Percentiles rank a stretch among this genome's conserved stretches.
These are phyloP conservation scores for Pseudocercospora fuligena DNA, from an alignment of 2,329 filamentous ascomycete species.

Conservation along the genomic window DNA sequence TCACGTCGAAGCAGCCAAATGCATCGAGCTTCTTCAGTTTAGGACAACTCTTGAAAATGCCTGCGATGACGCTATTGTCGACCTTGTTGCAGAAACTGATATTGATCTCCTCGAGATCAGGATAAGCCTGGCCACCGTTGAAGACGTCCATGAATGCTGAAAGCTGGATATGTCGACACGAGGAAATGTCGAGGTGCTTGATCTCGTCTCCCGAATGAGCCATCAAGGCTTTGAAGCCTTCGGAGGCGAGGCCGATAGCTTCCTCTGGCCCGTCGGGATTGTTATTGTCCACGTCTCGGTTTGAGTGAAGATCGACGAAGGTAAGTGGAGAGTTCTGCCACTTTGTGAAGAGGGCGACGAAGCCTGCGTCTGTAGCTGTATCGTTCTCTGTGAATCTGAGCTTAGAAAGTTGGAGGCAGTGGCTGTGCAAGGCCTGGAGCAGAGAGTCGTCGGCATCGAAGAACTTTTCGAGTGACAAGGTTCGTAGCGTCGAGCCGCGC, in stretches of 20 bases:
- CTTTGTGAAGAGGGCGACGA: constrained; percentile 70
- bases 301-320: constrained; percentile 76
- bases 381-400: constrained; percentile 81
- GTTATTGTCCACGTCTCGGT: constrained; percentile 74
- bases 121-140: constrained; percentile 65
- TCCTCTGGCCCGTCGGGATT: constrained; percentile 67
- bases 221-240: constrained; percentile 82
- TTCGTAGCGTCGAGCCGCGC: constrained; percentile 71
- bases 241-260: constrained; percentile 72
- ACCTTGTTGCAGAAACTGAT: constrained; percentile 62
- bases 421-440: constrained; percentile 70
- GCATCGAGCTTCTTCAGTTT: constrained; percentile 60
- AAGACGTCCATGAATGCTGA: constrained; percentile 78
- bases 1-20: constrained; percentile 67
- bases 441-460: constrained; percentile 69
- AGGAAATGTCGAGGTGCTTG: constrained; percentile 74
- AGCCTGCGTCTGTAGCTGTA: constrained; percentile 74
- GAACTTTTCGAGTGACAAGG: constrained; percentile 76
- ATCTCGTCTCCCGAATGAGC: constrained; percentile 73
- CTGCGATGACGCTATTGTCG: constrained; percentile 59
- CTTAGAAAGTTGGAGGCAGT: constrained; percentile 72
- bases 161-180: constrained; percentile 78
- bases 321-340: constrained; percentile 76
- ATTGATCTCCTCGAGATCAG: constrained; percentile 70
- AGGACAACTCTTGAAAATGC: constrained; percentile 55